Conservation (phyloP, 2,329 filamentous ascomycete genomes). For the Penicillium sp. region DNA sequence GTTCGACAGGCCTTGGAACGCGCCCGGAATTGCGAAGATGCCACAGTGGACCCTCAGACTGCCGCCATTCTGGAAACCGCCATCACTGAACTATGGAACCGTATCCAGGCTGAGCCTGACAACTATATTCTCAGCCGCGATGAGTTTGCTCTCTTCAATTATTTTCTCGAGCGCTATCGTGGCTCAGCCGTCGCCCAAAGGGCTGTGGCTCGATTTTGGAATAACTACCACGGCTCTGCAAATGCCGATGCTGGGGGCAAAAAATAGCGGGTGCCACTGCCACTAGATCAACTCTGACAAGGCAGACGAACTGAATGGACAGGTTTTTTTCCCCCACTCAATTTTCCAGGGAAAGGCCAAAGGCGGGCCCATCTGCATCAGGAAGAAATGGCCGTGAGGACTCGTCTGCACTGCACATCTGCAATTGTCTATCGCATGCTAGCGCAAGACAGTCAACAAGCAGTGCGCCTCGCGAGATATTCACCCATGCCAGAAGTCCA, state of each 20-base stretch:
- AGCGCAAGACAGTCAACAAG: no score
- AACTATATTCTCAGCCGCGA: slow-evolving; percentile 71
- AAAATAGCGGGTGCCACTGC: slow-evolving; percentile 17
- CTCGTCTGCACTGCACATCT: no score
- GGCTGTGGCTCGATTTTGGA: slow-evolving; percentile 59
- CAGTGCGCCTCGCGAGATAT: no score
- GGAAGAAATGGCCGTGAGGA: no score
- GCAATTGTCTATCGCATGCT: background rate
- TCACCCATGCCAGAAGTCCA: no score
- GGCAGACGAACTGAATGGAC: no score
- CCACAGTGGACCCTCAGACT: slow-evolving; percentile 61
- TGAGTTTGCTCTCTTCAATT: slow-evolving; percentile 86
- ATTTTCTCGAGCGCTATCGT: slow-evolving; percentile 66
- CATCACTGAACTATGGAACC: slow-evolving; percentile 64
- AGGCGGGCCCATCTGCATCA: background rate
- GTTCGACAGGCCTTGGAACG: slow-evolving; percentile 70
- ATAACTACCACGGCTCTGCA: slow-evolving; percentile 35
- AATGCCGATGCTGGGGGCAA: slow-evolving; percentile 23
- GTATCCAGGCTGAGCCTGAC: slow-evolving; percentile 61
- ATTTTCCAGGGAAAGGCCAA: background rate
- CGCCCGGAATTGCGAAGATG: slow-evolving; percentile 69
- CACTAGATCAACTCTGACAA: background rate
- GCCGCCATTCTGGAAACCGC: slow-evolving; percentile 64
- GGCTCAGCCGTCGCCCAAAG: slow-evolving; percentile 51
- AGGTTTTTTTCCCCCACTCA: background rate